A percentile compares a stretch with the other conserved stretches of the same genome.
Evolutionary conservation across 2,329 filamentous ascomycete species (phyloP).

Genomic region (Monilinia fructicola): DNA sequence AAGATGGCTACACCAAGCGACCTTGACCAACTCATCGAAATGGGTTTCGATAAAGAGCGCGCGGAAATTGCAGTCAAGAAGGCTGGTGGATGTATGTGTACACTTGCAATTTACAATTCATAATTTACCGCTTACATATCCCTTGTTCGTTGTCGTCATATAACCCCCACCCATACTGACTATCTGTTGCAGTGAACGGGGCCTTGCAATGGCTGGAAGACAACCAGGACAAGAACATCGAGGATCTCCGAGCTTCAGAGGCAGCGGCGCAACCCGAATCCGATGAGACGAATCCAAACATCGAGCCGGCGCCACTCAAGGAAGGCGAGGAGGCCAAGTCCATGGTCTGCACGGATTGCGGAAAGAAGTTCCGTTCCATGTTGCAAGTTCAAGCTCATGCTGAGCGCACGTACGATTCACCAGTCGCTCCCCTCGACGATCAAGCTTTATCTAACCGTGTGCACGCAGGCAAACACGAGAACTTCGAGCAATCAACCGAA

Average conservation of each 20-base stretch:
- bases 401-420: slow-evolving; percentile 66
- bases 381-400: slow-evolving; percentile 88
- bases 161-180: slow-evolving; percentile 26
- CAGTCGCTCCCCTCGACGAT: too few species aligned
- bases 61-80: slow-evolving; percentile 83
- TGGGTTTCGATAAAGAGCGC: slow-evolving; percentile 81
- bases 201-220: slow-evolving; percentile 94
- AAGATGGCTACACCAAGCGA: slow-evolving; percentile 56
- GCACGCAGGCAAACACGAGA: slow-evolving; percentile 71
- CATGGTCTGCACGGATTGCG: slow-evolving; percentile 91
- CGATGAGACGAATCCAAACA: slow-evolving; percentile 52
- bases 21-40: slow-evolving; percentile 61
- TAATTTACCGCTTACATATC: slow-evolving; percentile 10
- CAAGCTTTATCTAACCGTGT: not conserved
- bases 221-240: slow-evolving; percentile 82
- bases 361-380: slow-evolving; percentile 82
- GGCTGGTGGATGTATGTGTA: slow-evolving; percentile 68
- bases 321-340: slow-evolving; percentile 73
- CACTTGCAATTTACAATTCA: slow-evolving; percentile 6
- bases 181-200: slow-evolving; percentile 63
- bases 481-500: slow-evolving; percentile 92
- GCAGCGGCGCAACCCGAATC: slow-evolving; percentile 44
- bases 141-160: not conserved
- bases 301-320: slow-evolving; percentile 64
- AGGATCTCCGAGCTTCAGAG: slow-evolving; percentile 65